Percentiles rank a stretch among this genome's conserved stretches.
Evolutionary conservation across 768 basidiomycete genomes (phyloP).

Genomic region (Suillus weaverae): DNA sequence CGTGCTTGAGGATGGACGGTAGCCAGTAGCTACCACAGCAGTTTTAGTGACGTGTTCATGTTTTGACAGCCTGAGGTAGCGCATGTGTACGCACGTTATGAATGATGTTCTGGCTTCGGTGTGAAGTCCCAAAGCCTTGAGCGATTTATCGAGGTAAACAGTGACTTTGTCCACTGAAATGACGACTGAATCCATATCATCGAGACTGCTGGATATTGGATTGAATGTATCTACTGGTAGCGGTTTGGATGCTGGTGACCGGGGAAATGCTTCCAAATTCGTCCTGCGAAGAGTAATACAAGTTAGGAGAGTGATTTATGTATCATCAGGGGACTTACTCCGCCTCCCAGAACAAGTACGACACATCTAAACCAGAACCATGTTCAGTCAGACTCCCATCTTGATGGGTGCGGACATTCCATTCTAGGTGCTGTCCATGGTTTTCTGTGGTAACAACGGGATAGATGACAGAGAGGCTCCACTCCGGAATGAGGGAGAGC

Average conservation of each 20-base stretch:
- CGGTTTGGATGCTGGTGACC: neutral
- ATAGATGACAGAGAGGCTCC: neutral
- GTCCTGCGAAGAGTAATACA: neutral
- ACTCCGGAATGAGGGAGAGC: slow-evolving; percentile 1
- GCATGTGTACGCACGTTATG: neutral
- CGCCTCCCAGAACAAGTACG: neutral
- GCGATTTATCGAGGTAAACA: neutral
- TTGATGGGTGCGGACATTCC: neutral
- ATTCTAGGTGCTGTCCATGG: neutral
- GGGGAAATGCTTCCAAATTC: neutral
- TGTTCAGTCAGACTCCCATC: neutral
- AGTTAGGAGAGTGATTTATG: neutral
- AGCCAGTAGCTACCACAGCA: neutral
- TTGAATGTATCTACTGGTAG: neutral
- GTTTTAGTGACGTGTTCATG: neutral
- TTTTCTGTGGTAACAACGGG: neutral
- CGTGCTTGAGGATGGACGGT: neutral
- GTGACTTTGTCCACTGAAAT: neutral
- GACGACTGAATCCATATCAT: neutral
- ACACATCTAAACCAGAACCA: neutral
- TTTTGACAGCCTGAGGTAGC: neutral
- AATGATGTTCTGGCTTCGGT: neutral
- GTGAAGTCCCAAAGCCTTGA: neutral
- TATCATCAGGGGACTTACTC: neutral
- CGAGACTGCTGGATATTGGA: neutral